Percentiles rank a stretch among this genome's conserved stretches.
Evolutionary conservation across 192 early-diverging fungal genomes (phyloP).

Genomic region (Entomortierella parvispora): DNA sequence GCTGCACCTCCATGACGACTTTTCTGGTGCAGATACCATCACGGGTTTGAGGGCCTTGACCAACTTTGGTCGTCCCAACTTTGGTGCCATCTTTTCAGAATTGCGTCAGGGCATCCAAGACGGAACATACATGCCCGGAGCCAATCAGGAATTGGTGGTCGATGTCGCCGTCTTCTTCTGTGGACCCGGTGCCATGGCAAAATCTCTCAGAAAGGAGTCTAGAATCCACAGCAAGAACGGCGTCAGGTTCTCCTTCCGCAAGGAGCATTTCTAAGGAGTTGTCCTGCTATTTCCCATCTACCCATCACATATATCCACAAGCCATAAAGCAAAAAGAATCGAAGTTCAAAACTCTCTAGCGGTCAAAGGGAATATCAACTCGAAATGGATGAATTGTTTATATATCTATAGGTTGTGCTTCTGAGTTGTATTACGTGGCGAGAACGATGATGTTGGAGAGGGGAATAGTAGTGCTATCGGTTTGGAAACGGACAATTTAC

Average conservation of each 20-base stretch:
- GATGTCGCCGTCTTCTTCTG: slow-evolving; percentile 89
- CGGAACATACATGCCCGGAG: slow-evolving; percentile 55
- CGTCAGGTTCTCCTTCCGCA: slow-evolving; percentile 71
- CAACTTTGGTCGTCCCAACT: slow-evolving; percentile 86
- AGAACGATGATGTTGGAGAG: background rate
- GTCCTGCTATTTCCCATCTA: background rate
- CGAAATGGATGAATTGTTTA: too few species aligned
- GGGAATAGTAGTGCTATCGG: background rate
- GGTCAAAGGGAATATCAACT: too few species aligned
- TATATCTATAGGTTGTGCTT: too few species aligned
- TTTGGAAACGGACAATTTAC: slow-evolving; percentile 1
- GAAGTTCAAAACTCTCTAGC: too few species aligned
- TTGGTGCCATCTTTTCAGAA: slow-evolving; percentile 70
- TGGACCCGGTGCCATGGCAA: slow-evolving; percentile 76
- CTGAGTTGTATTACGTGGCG: too few species aligned
- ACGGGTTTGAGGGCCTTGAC: slow-evolving; percentile 73
- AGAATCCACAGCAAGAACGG: slow-evolving; percentile 54
- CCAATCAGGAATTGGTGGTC: slow-evolving; percentile 55
- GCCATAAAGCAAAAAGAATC: too few species aligned
- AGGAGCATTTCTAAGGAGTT: slow-evolving; percentile 70
- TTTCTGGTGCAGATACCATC: slow-evolving; percentile 70
- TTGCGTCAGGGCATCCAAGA: slow-evolving; percentile 49
- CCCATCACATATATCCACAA: background rate
- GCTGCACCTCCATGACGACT: slow-evolving; percentile 63
- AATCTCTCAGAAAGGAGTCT: slow-evolving; percentile 59